phyloP scores from a whole-genome alignment of 1,139 yeast genomes.

The Debaryomyces sp. region DNA sequence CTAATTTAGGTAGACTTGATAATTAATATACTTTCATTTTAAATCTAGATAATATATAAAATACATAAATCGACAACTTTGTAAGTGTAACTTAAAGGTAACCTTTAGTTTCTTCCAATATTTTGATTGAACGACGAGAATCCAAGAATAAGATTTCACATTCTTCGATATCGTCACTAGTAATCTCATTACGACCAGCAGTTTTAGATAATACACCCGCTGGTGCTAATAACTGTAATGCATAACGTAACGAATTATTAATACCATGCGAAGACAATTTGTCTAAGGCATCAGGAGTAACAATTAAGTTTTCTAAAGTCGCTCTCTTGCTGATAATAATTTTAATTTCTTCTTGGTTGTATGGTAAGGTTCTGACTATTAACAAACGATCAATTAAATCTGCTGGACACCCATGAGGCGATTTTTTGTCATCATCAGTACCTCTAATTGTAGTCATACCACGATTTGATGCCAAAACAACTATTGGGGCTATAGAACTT shows the following conservation, averaged over 20 bases:
- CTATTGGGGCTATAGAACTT: conserved; percentile 89
- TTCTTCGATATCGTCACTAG: conserved; percentile 77
- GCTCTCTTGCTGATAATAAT: conserved; percentile 84
- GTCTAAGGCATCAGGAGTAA: conserved; percentile 69
- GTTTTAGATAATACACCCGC: conserved; percentile 81
- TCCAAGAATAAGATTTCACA: conserved; percentile 85
- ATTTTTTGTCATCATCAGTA: conserved; percentile 69
- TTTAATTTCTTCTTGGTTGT: conserved; percentile 78
- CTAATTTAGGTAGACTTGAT: conserved; percentile 48
- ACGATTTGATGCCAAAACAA: conserved; percentile 92
- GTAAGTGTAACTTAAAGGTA: conserved; percentile 37
- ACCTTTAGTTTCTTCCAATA: conserved; percentile 60
- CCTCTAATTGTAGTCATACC: conserved; percentile 93
- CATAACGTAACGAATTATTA: conserved; percentile 82
- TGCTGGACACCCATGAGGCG: conserved; percentile 97
- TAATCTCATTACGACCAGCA: conserved; percentile 71
- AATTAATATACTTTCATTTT: conserved; percentile 6
- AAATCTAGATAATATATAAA: conserved; percentile 6
- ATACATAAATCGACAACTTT: conserved; percentile 4
- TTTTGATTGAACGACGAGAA: conserved; percentile 80
- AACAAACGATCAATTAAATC: conserved; percentile 89
- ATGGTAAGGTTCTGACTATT: conserved; percentile 89
- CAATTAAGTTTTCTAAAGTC: conserved; percentile 66
- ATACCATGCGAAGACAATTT: conserved; percentile 72
- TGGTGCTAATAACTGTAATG: conserved; percentile 88